Evolutionary conservation across 352 stramenopile species (phyloP).

Genomic region (Phytophthora colocasiae): DNA sequence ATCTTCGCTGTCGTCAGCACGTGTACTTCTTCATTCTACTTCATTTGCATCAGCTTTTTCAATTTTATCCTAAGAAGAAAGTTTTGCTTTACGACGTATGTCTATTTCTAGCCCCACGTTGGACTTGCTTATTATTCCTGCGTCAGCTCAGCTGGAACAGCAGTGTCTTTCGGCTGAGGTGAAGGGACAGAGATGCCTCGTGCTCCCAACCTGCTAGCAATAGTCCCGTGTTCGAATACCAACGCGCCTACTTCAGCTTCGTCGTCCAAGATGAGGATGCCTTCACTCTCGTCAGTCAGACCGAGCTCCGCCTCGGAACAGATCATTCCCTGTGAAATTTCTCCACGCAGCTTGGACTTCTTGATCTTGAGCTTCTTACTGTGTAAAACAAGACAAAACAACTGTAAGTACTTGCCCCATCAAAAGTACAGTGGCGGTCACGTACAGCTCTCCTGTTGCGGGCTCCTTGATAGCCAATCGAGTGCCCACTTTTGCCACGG

Average conservation of each 20-base stretch:
- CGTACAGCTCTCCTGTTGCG: slow-evolving; percentile 59
- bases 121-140: slow-evolving; percentile 10
- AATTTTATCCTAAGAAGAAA: slow-evolving; percentile 38
- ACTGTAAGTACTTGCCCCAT: slow-evolving; percentile 6
- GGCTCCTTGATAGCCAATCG: slow-evolving; percentile 64
- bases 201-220: slow-evolving; percentile 46
- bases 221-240: slow-evolving; percentile 47
- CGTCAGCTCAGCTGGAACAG: slow-evolving; percentile 10
- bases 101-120: slow-evolving; percentile 18
- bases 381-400: slow-evolving; percentile 7
- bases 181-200: slow-evolving; percentile 23
- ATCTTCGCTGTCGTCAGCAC: slow-evolving; percentile 31
- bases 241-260: slow-evolving; percentile 62
- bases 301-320: slow-evolving; percentile 82
- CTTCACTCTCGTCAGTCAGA: slow-evolving; percentile 64
- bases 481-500: slow-evolving; percentile 72
- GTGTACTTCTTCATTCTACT: slow-evolving; percentile 43
- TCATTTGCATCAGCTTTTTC: slow-evolving; percentile 28
- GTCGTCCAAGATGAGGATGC: slow-evolving; percentile 71
- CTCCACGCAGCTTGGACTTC: slow-evolving; percentile 82
- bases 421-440: slow-evolving; percentile 1
- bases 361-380: slow-evolving; percentile 88
- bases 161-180: slow-evolving; percentile 4
- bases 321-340: slow-evolving; percentile 85
- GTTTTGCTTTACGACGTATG: slow-evolving; percentile 43